phyloP scores from a whole-genome alignment of 768 basidiomycete genomes.

The Rhodotorula diobovata region DNA sequence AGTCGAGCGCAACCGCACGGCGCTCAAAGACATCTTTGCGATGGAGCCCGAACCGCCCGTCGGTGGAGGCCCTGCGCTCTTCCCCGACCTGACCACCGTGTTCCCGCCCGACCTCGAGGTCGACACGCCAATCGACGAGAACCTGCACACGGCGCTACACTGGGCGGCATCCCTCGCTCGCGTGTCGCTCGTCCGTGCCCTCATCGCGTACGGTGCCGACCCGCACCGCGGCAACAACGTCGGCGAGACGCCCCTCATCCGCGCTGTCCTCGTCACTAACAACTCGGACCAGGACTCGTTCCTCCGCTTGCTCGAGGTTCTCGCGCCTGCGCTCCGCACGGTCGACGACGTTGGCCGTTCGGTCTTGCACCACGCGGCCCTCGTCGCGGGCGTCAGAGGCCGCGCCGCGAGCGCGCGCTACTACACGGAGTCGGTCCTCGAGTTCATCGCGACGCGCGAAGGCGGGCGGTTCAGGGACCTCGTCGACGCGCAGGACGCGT shows the following conservation, averaged over 20 bases:
- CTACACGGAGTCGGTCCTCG: constrained; percentile 82
- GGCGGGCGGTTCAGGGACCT: constrained; percentile 64
- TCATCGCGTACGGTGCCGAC: constrained; percentile 76
- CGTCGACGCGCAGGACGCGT: constrained; percentile 85
- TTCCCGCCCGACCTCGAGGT: constrained; percentile 54
- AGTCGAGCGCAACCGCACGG: constrained; percentile 20
- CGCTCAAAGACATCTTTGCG: constrained; percentile 33
- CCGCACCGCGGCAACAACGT: constrained; percentile 83
- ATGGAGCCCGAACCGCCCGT: constrained; percentile 8
- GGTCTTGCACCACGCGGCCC: constrained; percentile 84
- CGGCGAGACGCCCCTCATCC: constrained; percentile 90
- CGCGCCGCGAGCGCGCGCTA: constrained; percentile 77
- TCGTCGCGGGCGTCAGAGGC: constrained; percentile 85
- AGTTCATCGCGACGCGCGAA: constrained; percentile 64
- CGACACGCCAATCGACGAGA: constrained; percentile 84
- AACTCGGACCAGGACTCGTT: constrained; percentile 76
- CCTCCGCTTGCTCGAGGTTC: constrained; percentile 58
- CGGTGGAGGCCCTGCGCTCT: background rate
- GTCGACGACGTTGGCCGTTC: constrained; percentile 79
- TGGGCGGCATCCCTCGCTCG: constrained; percentile 82
- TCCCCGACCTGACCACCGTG: constrained; percentile 23
- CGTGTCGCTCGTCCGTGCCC: constrained; percentile 60
- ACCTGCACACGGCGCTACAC: constrained; percentile 90
- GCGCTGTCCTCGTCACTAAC: constrained; percentile 83
- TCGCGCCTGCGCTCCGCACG: constrained; percentile 75